Evolutionary conservation across 2,329 filamentous ascomycete species (phyloP).

Genomic region (Bipolaris oryzae): DNA sequence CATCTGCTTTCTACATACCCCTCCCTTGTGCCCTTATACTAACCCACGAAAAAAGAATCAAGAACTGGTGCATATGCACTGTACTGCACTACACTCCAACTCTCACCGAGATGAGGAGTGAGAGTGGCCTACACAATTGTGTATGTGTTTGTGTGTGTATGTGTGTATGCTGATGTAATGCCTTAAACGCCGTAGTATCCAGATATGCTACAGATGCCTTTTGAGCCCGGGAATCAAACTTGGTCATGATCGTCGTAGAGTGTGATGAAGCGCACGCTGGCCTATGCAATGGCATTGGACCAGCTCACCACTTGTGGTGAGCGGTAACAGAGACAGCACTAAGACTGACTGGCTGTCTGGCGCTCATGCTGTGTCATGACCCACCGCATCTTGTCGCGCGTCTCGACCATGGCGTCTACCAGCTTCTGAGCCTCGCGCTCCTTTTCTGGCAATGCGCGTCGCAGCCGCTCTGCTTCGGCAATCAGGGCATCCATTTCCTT

Average conservation of each 20-base stretch:
- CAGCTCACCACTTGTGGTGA: not conserved
- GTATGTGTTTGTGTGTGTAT: not conserved
- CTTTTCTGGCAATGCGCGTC: slow-evolving; percentile 59
- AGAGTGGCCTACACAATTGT: not conserved
- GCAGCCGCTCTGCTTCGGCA: slow-evolving; percentile 61
- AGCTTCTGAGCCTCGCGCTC: slow-evolving; percentile 67
- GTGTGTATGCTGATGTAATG: not conserved
- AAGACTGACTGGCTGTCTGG: slow-evolving; percentile 18
- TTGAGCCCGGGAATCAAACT: slow-evolving; percentile 20
- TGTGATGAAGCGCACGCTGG: not conserved
- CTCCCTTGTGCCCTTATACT: not conserved
- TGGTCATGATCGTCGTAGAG: slow-evolving; percentile 29
- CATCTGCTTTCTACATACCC: not conserved
- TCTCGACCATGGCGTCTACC: slow-evolving; percentile 64
- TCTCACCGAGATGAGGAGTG: too few relatives aligned
- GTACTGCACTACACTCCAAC: not conserved
- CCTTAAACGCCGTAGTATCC: slow-evolving; percentile 18
- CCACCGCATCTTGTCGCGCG: slow-evolving; percentile 74
- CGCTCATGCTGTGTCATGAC: slow-evolving; percentile 58
- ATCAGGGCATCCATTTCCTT: slow-evolving; percentile 66
- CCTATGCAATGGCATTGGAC: not conserved
- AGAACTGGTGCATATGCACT: not conserved
- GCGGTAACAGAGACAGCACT: not conserved
- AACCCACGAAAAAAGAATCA: not conserved
- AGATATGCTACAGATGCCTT: slow-evolving; percentile 32